Evolutionary conservation across 305 asterid species (phyloP), one percentile per base, ranked within the genome.

Genomic region (Galium porrigens): DNA sequence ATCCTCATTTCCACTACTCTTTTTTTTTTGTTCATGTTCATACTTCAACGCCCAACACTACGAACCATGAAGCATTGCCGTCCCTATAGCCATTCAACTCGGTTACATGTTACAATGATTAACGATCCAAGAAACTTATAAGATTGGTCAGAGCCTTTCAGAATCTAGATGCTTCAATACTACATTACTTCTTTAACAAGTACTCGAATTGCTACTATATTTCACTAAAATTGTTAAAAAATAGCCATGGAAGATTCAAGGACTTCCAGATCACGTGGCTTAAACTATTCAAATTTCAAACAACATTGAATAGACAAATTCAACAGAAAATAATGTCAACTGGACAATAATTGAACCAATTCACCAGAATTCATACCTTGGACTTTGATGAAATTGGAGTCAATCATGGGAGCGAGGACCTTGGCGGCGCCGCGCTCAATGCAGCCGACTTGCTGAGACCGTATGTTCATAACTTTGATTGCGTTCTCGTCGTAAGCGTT

Each of bases 341-440:
- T 46, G 15, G 2, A 41, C 48, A 41, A 39, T 7, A 1, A 9
- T 9, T 39, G 44, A 33, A 2, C 5, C 12, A 11, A 27, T 44
- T 33, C 29, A 71, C 37, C 29, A 10, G 6, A 27, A 55, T 44
- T 5, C 48, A 2, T 65, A 88, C 96, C 96, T 79, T 86, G 89
- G 53, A 83, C 72, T 12, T 67, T 73, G 77, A 89, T 77, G 65
- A 64, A 12, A 14, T 60, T 66, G 5, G 70, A 36, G 54, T 92
- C 99, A 8, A 92, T 72, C 66, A 92, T 67, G 1, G 96, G 96
- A 1, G 99, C 79, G 60, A 92, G 57, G 60, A 89, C 88, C 2
- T 74, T 74, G 4, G 97, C 88, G 41, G 80, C 87, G 5, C 78
- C 0, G 65, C 84, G 80, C 68, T 89, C 95, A 49, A 92, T 67